phyloP scores from a whole-genome alignment of 352 stramenopile genomes.

The Plasmopara viticola region DNA sequence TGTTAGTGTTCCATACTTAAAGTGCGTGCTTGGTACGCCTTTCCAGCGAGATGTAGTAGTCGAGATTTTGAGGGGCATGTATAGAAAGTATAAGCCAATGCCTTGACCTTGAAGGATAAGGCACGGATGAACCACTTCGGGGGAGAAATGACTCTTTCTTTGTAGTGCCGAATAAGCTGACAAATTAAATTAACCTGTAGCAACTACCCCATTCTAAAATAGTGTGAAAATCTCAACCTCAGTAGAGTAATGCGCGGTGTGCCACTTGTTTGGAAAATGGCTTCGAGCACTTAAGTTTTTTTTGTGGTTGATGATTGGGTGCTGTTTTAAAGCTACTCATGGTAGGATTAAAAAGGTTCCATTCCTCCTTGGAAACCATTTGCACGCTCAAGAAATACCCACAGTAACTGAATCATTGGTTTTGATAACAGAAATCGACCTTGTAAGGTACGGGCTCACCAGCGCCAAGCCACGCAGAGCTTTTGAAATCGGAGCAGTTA shows the following conservation, averaged over 20 bases:
- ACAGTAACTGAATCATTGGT: too few relatives aligned
- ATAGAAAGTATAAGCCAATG: constrained; percentile 5
- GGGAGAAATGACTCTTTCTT: neutral
- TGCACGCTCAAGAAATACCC: too few relatives aligned
- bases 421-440: too few relatives aligned
- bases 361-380: too few relatives aligned
- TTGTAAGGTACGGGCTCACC: too few relatives aligned
- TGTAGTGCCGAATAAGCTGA: constrained; percentile 4
- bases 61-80: neutral
- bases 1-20: constrained; percentile 6
- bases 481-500: too few relatives aligned
- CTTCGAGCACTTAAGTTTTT: neutral
- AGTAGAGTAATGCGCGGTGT: neutral
- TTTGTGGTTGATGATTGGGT: too few relatives aligned
- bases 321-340: too few relatives aligned
- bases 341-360: too few relatives aligned
- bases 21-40: too few relatives aligned
- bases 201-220: neutral
- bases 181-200: constrained; percentile 10
- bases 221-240: neutral
- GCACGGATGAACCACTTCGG: constrained; percentile 8
- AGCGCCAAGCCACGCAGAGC: too few relatives aligned
- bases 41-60: neutral
- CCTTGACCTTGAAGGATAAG: constrained; percentile 4
- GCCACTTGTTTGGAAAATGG: neutral